Evolutionary conservation across 495 filamentous ascomycete genomes (phyloP), one percentile per base, ranked within the genome.

Genomic region (Penicillium lividum): DNA sequence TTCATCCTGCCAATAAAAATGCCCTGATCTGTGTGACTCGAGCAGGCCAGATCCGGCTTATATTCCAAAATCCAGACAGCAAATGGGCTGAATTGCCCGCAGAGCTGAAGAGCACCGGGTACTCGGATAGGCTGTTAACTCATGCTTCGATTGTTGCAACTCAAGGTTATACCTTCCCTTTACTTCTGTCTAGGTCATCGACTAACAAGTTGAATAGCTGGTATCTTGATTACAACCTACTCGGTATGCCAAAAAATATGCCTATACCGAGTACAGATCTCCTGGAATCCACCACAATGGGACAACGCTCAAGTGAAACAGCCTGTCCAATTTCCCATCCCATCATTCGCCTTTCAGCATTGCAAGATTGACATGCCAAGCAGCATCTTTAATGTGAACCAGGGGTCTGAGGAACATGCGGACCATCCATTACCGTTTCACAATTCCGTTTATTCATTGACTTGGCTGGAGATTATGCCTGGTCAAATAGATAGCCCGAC

Each of bases 101-200:
- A 3, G 86, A 92, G 56, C 64, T 94, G 34, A 90, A 93, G 61
- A 87, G 81, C 60, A 80, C 88, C 30, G 80, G 81, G 10, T 83
- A 84, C 10, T 86, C 85, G 10, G 83, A 88, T 50, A 84, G 91
- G 49, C 63, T 89, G 15, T 78, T 95, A 34, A 92, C 90, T 4
- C 92, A 97, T 73, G 90, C 91, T 3, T 82, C 92, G 13, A 76
- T 94, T 55, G 87, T 87, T 57, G 83, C 86, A 10, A 90, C 93
- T 44, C 87, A 80, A 72, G 80, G 85, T 89, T 75, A 59, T 71
- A 53, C 25, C 15, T 58, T 44, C 34, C 46, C 22, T 8, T 25
- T 36, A 36, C 29, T 27, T 10, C 11, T 34, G 13, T 18, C 8
- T 18, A 7, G 11, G 11, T 22, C 44, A 16, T 1, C 34, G 5